A percentile compares a stretch with the other conserved stretches of the same genome.
Conservation (phyloP, 1,284 basidiomycete species). For the Lignosus rhinocerotis region DNA sequence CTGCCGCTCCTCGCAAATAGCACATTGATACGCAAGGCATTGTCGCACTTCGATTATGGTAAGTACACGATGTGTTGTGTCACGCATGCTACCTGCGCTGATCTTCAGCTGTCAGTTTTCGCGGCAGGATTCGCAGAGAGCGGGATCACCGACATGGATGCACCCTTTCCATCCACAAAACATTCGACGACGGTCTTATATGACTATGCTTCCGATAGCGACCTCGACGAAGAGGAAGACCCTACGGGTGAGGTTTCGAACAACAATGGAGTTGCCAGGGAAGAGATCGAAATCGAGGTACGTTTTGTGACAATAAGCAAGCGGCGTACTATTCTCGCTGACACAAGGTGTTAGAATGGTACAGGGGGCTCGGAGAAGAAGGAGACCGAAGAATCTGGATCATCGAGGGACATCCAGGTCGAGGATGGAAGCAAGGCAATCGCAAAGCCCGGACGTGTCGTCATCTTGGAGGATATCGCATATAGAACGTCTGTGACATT, state of each 20-base stretch:
- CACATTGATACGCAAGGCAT: conserved; percentile 9
- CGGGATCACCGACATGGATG: conserved; percentile 13
- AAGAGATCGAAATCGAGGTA: not conserved
- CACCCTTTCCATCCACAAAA: conserved; percentile 8
- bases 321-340: not conserved
- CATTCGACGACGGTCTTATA: conserved; percentile 8
- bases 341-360: not conserved
- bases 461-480: conserved; percentile 24
- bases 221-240: conserved; percentile 26
- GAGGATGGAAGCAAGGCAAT: not conserved
- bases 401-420: not conserved
- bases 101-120: conserved; percentile 13
- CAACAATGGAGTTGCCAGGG: too few relatives aligned
- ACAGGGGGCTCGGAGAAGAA: not conserved
- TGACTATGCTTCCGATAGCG: conserved; percentile 28
- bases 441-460: conserved; percentile 3
- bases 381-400: not conserved
- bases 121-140: conserved; percentile 20
- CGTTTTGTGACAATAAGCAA: not conserved
- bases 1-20: conserved; percentile 14
- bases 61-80: not conserved
- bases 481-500: conserved; percentile 20
- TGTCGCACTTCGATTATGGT: conserved; percentile 15
- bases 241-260: not conserved
- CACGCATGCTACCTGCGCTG: not conserved